phyloP scores from a whole-genome alignment of 495 filamentous ascomycete genomes.

The Aspergillus cristatus region DNA sequence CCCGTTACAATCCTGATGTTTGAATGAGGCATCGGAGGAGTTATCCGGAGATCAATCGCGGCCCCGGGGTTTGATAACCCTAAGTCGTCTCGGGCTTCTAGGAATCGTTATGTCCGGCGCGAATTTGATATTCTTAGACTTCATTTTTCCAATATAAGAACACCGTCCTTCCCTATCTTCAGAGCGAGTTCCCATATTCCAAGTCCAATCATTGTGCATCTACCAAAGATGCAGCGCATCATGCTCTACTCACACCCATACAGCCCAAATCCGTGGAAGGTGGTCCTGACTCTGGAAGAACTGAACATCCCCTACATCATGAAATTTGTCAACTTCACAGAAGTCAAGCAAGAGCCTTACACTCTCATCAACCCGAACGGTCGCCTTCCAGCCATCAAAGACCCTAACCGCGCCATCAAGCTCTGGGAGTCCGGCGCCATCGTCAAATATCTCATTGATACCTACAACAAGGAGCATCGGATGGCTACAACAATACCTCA shows the following conservation, averaged over 20 bases:
- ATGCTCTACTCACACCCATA: neutral
- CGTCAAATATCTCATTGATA: constrained; percentile 50
- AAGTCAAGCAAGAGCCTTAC: constrained; percentile 44
- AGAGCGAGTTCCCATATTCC: too few species aligned
- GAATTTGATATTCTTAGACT: too few species aligned
- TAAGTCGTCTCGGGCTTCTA: too few species aligned
- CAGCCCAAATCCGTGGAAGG: constrained; percentile 49
- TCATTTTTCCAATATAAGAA: too few species aligned
- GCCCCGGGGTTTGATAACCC: too few species aligned
- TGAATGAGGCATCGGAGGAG: too few species aligned
- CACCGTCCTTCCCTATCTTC: too few species aligned
- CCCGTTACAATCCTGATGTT: too few species aligned
- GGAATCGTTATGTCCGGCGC: too few species aligned
- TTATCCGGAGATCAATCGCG: too few species aligned
- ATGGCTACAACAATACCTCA: constrained; percentile 35
- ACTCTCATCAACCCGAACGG: constrained; percentile 55
- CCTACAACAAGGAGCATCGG: constrained; percentile 48
- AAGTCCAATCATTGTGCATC: too few species aligned
- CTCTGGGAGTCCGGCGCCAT: constrained; percentile 61
- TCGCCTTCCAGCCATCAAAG: constrained; percentile 43
- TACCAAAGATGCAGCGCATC: neutral
- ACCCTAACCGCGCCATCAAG: constrained; percentile 48
- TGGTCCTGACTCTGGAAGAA: constrained; percentile 47
- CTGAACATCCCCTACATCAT: constrained; percentile 43
- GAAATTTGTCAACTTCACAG: constrained; percentile 25